Evolutionary conservation across 345 rosid species (phyloP).

Genomic region (Luvunga scandens): DNA sequence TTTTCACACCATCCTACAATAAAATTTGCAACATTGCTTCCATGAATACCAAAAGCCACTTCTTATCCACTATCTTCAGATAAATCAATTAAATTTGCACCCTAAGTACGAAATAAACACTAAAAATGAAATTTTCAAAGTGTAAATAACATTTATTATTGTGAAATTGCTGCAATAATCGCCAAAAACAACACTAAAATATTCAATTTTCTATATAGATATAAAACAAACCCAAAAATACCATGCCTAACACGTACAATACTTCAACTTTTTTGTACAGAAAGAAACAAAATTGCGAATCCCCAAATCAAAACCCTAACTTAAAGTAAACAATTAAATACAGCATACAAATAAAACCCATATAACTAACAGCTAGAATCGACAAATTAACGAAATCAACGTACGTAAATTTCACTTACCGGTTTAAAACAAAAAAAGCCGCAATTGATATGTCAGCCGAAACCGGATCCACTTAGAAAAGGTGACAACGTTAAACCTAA

Average conservation of each 20-base stretch:
- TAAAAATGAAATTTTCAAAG: background rate
- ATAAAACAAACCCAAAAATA: background rate
- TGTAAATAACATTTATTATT: background rate
- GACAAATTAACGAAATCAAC: background rate
- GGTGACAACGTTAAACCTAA: background rate
- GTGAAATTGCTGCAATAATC: background rate
- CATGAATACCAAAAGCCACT: background rate
- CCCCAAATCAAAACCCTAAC: background rate
- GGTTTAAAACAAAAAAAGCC: background rate
- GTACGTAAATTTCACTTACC: conserved; percentile 12
- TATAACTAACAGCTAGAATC: background rate
- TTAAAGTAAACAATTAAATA: background rate
- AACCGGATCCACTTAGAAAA: conserved; percentile 22
- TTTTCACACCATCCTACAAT: conserved; percentile 49
- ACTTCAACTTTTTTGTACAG: background rate
- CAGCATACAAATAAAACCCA: background rate
- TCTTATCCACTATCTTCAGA: background rate
- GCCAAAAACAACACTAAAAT: background rate
- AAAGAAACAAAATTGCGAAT: background rate
- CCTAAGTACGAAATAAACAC: background rate
- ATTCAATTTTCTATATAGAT: background rate
- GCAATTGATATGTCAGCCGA: background rate
- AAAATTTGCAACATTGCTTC: conserved; percentile 10
- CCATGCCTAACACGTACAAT: background rate
- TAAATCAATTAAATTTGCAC: conserved; percentile 7